phyloP scores from a whole-genome alignment of 2,329 filamentous ascomycete species.

The Drechslerella dactyloides region DNA sequence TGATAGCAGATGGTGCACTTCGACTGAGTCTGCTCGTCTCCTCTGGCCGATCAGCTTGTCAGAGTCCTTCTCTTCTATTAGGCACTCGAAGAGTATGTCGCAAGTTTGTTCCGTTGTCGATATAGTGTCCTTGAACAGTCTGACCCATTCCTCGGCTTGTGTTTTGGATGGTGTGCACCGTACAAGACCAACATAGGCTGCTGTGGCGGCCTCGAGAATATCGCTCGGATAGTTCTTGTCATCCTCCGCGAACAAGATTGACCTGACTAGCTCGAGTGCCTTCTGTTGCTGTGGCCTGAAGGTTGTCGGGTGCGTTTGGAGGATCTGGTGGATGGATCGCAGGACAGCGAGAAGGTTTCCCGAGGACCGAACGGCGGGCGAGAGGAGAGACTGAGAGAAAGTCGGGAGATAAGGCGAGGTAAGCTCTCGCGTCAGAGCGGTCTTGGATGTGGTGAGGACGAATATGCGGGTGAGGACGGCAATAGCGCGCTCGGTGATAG shows the following conservation, averaged over 20 bases:
- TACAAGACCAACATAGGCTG: constrained; percentile 26
- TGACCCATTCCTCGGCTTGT: constrained; percentile 40
- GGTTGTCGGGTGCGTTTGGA: constrained; percentile 53
- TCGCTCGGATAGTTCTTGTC: constrained; percentile 25
- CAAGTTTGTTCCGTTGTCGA: constrained; percentile 21
- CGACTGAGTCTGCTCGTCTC: background rate
- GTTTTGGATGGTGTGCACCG: constrained; percentile 26
- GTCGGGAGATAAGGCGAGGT: constrained; percentile 54
- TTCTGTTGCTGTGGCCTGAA: constrained; percentile 53
- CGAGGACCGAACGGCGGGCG: constrained; percentile 3
- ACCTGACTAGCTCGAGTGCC: constrained; percentile 23
- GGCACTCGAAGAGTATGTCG: constrained; percentile 32
- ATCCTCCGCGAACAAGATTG: constrained; percentile 34
- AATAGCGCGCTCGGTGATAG: constrained; percentile 46
- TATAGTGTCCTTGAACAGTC: constrained; percentile 40
- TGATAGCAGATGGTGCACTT: constrained; percentile 29
- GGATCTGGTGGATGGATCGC: constrained; percentile 52
- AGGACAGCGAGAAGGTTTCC: constrained; percentile 34
- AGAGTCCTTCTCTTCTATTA: constrained; percentile 40
- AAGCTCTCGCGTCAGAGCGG: constrained; percentile 53
- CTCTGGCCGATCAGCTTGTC: constrained; percentile 11
- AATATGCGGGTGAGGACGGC: constrained; percentile 53
- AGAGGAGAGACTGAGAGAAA: constrained; percentile 47
- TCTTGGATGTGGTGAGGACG: constrained; percentile 52
- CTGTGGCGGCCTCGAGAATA: constrained; percentile 3